Conservation (phyloP, 345 rosid species). For the Salix brachista region DNA sequence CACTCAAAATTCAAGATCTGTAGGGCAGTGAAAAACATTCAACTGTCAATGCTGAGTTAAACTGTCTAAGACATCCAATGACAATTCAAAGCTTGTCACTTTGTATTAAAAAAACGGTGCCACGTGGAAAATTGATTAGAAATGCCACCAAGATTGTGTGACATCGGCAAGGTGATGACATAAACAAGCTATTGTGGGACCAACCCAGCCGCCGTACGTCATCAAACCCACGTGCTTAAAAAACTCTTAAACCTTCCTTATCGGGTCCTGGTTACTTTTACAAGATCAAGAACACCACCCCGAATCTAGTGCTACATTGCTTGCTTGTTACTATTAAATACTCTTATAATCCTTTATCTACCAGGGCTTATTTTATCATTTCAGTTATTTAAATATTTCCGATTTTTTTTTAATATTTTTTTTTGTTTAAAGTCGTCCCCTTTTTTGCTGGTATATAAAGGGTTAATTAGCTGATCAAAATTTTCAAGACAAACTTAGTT, state of each 20-base stretch:
- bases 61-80: neutral
- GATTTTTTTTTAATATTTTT: neutral
- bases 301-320: neutral
- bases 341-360: neutral
- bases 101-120: neutral
- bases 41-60: neutral
- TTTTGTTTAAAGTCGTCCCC: neutral
- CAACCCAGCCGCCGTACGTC: slow-evolving; percentile 40
- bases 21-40: neutral
- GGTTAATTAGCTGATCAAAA: neutral
- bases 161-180: neutral
- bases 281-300: neutral
- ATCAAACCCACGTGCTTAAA: slow-evolving; percentile 29
- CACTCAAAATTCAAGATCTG: neutral
- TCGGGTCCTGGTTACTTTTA: neutral
- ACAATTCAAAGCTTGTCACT: neutral
- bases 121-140: slow-evolving; percentile 4
- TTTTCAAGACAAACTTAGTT: neutral
- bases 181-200: slow-evolving; percentile 6
- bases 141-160: neutral
- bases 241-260: neutral
- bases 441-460: slow-evolving; percentile 7
- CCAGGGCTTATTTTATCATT: neutral
- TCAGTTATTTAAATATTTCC: neutral
- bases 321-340: neutral